Evolutionary conservation across 257 asterid species (phyloP), one percentile per base, ranked within the genome.

Genomic region (Verbena officinalis): DNA sequence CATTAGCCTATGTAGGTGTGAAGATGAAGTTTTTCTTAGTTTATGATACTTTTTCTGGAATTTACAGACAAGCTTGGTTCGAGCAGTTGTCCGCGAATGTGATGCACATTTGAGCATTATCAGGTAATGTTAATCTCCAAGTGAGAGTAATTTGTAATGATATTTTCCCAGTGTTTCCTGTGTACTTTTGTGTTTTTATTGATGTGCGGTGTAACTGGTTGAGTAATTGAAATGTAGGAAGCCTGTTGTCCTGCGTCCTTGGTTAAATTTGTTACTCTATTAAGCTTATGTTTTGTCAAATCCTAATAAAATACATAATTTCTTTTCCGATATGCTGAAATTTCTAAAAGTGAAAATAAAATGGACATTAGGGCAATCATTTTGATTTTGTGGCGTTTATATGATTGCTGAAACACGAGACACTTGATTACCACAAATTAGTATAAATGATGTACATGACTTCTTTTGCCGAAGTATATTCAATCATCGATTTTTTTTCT

Each of bases 61-160:
- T 68, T 59, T 71, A 66, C 63, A 92, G 98, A 93, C 98, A 67
- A 90, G 99, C 86, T 86, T 90, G 93, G 97, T 93, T 77, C 85
- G 99, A 19, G 99, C 99, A 13, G 92, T 87, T 52, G 97, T 87
- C 80, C 92, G 82, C n/a, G 97, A 93, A 78, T 84, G 89, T 72
- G 84, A 74, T 62, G 96, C 97, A 2, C 84, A 90, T 81, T 82
- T 93, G 76, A 80, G 72, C 39, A 86, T 77, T 43, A 80, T 93
- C 51, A 93, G 98, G 97, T 89, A 82, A 58, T 70, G 58, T 14
- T 24, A 4, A 24, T 55, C 30, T 42, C 7, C 43, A 51, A 21
- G 16, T 24, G 3, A 24, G 46, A 24, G 51, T 50, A 17, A 21
- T 45, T 14, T 46, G 14, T 59, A 36, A 48, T 67, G 55, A 55